These are phyloP conservation scores for Globisporangium paddicum DNA, from an alignment of 352 stramenopile genomes.

Conservation along the genomic window DNA sequence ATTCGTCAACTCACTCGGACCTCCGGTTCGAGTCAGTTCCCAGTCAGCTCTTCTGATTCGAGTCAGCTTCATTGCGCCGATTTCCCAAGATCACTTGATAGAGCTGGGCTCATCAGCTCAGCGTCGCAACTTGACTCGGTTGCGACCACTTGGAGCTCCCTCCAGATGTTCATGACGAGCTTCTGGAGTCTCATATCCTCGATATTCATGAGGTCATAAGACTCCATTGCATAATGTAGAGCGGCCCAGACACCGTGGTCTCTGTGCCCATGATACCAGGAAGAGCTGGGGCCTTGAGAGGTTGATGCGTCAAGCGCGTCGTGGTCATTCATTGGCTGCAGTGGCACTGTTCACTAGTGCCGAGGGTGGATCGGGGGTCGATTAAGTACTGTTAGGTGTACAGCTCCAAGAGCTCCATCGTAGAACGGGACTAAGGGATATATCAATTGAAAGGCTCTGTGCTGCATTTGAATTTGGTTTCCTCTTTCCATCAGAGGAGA, in stretches of 20 bases:
- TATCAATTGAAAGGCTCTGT: background rate
- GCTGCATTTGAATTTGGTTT: background rate
- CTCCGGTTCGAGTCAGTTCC: no score
- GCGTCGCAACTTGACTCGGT: background rate
- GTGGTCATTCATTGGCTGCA: no score
- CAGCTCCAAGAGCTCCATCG: no score
- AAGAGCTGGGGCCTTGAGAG: no score
- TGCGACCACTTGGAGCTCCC: background rate
- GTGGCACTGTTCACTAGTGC: no score
- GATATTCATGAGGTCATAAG: background rate
- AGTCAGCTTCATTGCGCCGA: background rate
- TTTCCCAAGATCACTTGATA: slow-evolving; percentile 1
- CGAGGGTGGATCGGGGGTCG: no score
- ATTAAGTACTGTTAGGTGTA: no score
- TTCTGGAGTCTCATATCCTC: no score
- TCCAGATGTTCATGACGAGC: background rate
- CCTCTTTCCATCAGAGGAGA: background rate
- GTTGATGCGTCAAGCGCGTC: background rate
- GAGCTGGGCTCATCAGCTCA: background rate
- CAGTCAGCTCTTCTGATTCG: slow-evolving; percentile 1
- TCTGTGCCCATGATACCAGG: background rate
- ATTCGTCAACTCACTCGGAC: background rate
- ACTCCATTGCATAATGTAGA: background rate
- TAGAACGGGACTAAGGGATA: no score
- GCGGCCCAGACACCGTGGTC: background rate